Evolutionary conservation across 2,329 filamentous ascomycete species (phyloP), one percentile per base, ranked within the genome.

Genomic region (Botrytis byssoidea): DNA sequence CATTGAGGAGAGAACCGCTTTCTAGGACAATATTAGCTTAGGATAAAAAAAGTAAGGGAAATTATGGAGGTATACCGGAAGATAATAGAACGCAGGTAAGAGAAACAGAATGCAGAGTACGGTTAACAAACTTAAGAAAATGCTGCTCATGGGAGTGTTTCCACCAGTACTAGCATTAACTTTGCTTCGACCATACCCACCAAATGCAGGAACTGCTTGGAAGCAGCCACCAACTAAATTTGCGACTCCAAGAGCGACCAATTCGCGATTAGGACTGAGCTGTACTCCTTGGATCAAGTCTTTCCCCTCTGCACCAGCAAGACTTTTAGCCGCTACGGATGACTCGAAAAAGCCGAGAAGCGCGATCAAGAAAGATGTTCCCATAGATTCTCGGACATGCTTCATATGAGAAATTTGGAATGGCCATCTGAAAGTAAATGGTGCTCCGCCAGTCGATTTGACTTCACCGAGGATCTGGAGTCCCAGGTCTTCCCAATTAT

Each of bases 281-380:
- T 92, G 89, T 81, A 98, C 93, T 46, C 90, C 92, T 74, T 93
- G 88, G 46, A 98, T 91, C 16, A 89, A 89, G 76, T 91, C 89
- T 60, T 89, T 84, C 18, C 81, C 82, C 73, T 85, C 88, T 10
- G 85, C 85, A 66, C 85, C 85, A 22, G 92, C 92, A 4, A 99
- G 85, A 75, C 93, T 95, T 83, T 98, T 98, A 51, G 96, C 96
- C 1, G 96, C 96, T 20, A 99, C 94, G 0, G 94, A 97, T 4
- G 94, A 97, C 83, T 99, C 96, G 79, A 99, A 99, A 83, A 99
- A 99, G n/a, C 96, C 96, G 0, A 99, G 90, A 37, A 99, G 86
- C 0, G 95, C 94, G 76, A 99, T 97, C 71, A 98, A 86, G 80
- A 99, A 97, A 0, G 94, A 92, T 0, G 96, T 98, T 70, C 93